Evolutionary conservation across 1,284 basidiomycete genomes (phyloP).

Genomic region (Ceratobasidium sp.): DNA sequence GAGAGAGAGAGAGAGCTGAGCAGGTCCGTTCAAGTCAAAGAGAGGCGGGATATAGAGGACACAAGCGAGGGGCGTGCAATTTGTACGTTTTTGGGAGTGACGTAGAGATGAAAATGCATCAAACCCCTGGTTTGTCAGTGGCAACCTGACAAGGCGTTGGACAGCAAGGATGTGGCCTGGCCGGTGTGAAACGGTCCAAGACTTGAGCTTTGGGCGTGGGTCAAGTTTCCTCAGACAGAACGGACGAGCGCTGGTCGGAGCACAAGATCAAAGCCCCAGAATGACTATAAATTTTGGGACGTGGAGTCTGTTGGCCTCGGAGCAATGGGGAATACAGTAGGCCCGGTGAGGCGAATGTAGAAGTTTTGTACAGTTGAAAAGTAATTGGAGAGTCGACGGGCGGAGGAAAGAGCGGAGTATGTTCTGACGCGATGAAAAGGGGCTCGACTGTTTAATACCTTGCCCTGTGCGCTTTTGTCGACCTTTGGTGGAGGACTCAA

Average conservation of each 20-base stretch:
- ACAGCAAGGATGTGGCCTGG: conserved; percentile 6
- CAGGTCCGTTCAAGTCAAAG: neutral
- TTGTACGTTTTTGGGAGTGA: neutral
- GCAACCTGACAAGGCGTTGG: neutral
- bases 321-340: neutral
- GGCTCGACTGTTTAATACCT: neutral
- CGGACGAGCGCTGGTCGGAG: too few species aligned
- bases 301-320: neutral
- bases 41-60: neutral
- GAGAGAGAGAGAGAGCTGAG: neutral
- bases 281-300: neutral
- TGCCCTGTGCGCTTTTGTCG: conserved; percentile 24
- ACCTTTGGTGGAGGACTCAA: conserved; percentile 23
- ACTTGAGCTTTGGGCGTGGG: too few species aligned
- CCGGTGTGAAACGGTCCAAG: conserved; percentile 28
- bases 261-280: neutral
- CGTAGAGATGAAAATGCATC: conserved; percentile 14
- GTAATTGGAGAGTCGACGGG: too few species aligned
- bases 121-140: neutral
- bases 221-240: too few species aligned
- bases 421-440: too few species aligned
- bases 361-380: too few species aligned
- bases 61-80: neutral
- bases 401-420: too few species aligned
- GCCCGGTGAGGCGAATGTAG: neutral